Evolutionary conservation across 2,329 filamentous ascomycete species (phyloP).

Genomic region (Corynespora cassiicola): DNA sequence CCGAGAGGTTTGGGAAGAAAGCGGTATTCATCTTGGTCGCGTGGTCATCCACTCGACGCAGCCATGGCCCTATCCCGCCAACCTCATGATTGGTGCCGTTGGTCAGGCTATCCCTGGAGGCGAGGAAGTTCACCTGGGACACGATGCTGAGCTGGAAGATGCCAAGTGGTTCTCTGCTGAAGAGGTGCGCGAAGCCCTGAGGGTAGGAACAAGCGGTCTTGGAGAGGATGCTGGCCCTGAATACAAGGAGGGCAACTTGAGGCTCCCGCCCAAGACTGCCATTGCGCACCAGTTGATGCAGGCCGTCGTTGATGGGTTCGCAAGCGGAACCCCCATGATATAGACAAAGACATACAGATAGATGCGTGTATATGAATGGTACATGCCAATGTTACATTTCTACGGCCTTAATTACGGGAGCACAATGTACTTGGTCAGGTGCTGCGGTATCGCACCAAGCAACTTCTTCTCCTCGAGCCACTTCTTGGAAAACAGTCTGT

Average conservation of each 20-base stretch:
- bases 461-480: constrained; percentile 91
- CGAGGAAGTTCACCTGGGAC: constrained; percentile 80
- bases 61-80: constrained; percentile 62
- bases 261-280: constrained; percentile 83
- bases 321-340: constrained; percentile 58
- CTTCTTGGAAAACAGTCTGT: constrained; percentile 87
- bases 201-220: constrained; percentile 69
- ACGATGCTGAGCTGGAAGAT: constrained; percentile 90
- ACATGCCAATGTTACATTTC: constrained; percentile 1
- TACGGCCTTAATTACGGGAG: constrained; percentile 63
- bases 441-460: constrained; percentile 79
- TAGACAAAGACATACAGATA: constrained; percentile 20
- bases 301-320: constrained; percentile 79
- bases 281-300: constrained; percentile 90
- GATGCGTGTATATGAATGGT: constrained; percentile 5
- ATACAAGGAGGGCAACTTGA: constrained; percentile 78
- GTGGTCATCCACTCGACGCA: constrained; percentile 60
- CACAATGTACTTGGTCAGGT: constrained; percentile 92
- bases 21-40: constrained; percentile 54
- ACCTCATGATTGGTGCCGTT: constrained; percentile 70
- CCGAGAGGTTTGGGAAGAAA: constrained; percentile 59
- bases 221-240: constrained; percentile 68
- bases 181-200: constrained; percentile 78
- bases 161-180: constrained; percentile 88
- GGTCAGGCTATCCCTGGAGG: constrained; percentile 82